A percentile compares a stretch with the other conserved stretches of the same genome.
Evolutionary conservation across 345 rosid genomes (phyloP).

Genomic region (Salix caprea): DNA sequence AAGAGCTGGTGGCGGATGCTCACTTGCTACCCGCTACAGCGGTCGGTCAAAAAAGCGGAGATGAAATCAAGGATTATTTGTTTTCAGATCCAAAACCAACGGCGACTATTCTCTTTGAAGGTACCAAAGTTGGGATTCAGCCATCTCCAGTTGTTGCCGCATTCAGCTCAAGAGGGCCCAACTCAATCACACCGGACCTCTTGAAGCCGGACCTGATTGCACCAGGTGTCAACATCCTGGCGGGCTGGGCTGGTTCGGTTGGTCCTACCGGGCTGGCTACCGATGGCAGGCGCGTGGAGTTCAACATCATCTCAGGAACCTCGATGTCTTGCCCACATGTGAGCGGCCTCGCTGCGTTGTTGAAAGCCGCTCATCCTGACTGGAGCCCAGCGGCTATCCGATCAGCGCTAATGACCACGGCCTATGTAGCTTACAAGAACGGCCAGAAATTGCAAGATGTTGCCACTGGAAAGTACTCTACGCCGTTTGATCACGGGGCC

Average conservation of each 20-base stretch:
- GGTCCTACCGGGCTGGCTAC: slow-evolving; percentile 24
- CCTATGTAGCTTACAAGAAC: slow-evolving; percentile 23
- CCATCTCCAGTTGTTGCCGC: slow-evolving; percentile 36
- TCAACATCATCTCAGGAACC: slow-evolving; percentile 31
- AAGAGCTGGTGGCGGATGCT: slow-evolving; percentile 30
- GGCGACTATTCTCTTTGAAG: slow-evolving; percentile 21
- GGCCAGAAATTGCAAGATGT: slow-evolving; percentile 13
- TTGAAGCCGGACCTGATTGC: slow-evolving; percentile 31
- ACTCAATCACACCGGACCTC: slow-evolving; percentile 16
- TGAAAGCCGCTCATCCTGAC: slow-evolving; percentile 25
- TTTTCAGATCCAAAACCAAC: slow-evolving; percentile 23
- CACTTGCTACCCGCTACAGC: slow-evolving; percentile 27
- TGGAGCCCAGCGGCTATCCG: slow-evolving; percentile 28
- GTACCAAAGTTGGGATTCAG: slow-evolving; percentile 28
- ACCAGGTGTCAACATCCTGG: slow-evolving; percentile 33
- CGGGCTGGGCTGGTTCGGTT: slow-evolving; percentile 26
- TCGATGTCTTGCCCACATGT: slow-evolving; percentile 36
- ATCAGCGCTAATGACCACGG: slow-evolving; percentile 33
- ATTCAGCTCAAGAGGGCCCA: slow-evolving; percentile 33
- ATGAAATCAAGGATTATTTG: slow-evolving; percentile 15
- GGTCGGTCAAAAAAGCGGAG: slow-evolving; percentile 24
- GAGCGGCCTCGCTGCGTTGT: slow-evolving; percentile 21
- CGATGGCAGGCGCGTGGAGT: slow-evolving; percentile 23
- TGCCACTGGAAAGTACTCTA: slow-evolving; percentile 23
- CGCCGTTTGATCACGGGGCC: slow-evolving; percentile 30